Conservation (phyloP, 257 asterid genomes). For the Nyctanthes arbortristis region DNA sequence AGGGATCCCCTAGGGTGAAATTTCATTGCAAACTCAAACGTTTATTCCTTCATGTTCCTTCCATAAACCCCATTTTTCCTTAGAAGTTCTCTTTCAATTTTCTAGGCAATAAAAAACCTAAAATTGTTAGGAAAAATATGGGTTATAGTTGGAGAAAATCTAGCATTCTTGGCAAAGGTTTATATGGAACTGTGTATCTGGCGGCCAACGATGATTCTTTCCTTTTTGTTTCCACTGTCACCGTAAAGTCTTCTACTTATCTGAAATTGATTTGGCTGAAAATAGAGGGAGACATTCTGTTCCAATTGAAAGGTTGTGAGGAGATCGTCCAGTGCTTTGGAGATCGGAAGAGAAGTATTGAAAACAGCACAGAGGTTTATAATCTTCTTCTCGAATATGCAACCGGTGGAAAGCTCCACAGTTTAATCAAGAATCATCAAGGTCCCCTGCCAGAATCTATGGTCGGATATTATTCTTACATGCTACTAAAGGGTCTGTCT, state of each 20-base stretch:
- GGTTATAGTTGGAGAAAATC: not conserved
- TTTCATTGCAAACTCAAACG: too few species aligned
- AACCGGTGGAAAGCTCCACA: not conserved
- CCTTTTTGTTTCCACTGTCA: not conserved
- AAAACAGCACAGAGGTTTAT: not conserved
- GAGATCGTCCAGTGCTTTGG: conserved; percentile 8
- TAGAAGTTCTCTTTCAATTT: not conserved
- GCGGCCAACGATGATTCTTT: not conserved
- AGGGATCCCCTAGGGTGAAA: too few species aligned
- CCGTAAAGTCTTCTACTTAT: not conserved
- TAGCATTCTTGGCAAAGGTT: not conserved
- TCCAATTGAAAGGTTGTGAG: not conserved
- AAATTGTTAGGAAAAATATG: not conserved
- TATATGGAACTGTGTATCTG: not conserved
- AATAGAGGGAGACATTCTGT: not conserved
- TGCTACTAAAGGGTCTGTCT: conserved; percentile 10
- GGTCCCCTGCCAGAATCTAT: not conserved
- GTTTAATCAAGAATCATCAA: not conserved
- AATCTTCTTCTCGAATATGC: conserved; percentile 21
- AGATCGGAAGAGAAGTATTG: not conserved
- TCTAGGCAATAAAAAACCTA: too few species aligned
- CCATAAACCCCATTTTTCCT: not conserved
- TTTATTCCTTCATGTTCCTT: too few species aligned
- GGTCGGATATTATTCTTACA: not conserved
- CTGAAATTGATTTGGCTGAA: not conserved